Evolutionary conservation across 495 filamentous ascomycete species (phyloP).

Genomic region (Xylaria scruposa): DNA sequence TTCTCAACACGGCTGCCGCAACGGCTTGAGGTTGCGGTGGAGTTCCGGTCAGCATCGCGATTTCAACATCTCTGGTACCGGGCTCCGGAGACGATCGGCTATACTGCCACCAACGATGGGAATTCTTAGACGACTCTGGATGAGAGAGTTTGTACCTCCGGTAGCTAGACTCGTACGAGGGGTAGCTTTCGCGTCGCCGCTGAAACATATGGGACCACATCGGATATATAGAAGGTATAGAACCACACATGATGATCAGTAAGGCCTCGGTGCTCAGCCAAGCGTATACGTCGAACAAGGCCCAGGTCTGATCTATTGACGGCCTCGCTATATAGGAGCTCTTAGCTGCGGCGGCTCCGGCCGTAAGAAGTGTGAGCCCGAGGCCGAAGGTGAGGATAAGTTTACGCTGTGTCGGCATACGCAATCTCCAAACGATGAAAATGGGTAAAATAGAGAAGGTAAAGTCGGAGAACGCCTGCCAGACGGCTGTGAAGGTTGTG

Average conservation of each 20-base stretch:
- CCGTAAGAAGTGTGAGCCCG: constrained; percentile 11
- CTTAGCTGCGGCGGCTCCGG: constrained; percentile 5
- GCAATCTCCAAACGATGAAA: constrained; percentile 15
- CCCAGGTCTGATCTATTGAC: neutral
- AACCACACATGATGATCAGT: constrained; percentile 18
- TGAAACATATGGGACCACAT: neutral
- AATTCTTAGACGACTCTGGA: neutral
- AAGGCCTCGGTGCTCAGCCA: constrained; percentile 8
- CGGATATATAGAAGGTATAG: constrained; percentile 15
- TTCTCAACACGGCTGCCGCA: constrained; percentile 4
- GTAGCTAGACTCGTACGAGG: neutral
- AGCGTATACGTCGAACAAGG: neutral
- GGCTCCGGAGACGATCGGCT: neutral
- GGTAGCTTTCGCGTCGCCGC: neutral
- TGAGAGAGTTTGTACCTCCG: neutral
- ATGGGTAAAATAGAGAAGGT: constrained; percentile 18
- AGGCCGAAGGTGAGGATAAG: constrained; percentile 3
- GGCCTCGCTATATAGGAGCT: constrained; percentile 4
- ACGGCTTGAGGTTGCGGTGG: constrained; percentile 5
- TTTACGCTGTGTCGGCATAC: constrained; percentile 8
- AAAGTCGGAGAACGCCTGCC: constrained; percentile 5
- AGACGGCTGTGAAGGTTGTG: constrained; percentile 7
- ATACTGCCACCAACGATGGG: neutral
- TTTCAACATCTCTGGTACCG: neutral
- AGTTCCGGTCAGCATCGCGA: constrained; percentile 11